A percentile compares a stretch with the other conserved stretches of the same genome.
These are phyloP conservation scores for Daldinia childiae DNA, from an alignment of 495 filamentous ascomycete genomes.

Conservation along the genomic window DNA sequence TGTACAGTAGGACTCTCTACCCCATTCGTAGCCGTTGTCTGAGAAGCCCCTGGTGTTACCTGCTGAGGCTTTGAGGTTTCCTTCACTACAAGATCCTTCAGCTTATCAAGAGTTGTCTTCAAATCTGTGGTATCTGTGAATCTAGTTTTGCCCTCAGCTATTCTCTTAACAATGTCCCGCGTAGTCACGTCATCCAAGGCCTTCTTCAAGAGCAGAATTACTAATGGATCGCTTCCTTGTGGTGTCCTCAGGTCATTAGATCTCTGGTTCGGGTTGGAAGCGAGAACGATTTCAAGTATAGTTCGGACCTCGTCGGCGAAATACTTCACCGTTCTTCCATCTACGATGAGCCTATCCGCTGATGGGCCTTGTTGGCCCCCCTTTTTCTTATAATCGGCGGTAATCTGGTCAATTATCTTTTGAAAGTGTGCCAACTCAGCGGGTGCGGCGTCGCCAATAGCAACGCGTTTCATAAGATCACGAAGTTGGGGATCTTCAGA, in stretches of 20 bases:
- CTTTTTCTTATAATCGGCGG: conserved; percentile 61
- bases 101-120: conserved; percentile 51
- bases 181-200: conserved; percentile 52
- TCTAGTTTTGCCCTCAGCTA: conserved; percentile 52
- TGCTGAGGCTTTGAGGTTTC: conserved; percentile 36
- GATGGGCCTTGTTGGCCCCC: conserved; percentile 53
- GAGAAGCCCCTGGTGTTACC: conserved; percentile 29
- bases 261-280: conserved; percentile 57
- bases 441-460: conserved; percentile 80
- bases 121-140: conserved; percentile 57
- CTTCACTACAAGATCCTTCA: conserved; percentile 46
- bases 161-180: conserved; percentile 52
- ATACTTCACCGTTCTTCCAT: conserved; percentile 56
- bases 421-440: conserved; percentile 90
- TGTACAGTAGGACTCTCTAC: conserved; percentile 19
- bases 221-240: conserved; percentile 52
- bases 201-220: conserved; percentile 55
- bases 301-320: conserved; percentile 60
- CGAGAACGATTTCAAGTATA: conserved; percentile 57
- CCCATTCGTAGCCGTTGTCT: conserved; percentile 42
- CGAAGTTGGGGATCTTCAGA: conserved; percentile 88
- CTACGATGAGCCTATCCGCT: conserved; percentile 55
- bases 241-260: conserved; percentile 53
- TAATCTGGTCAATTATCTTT: conserved; percentile 89
- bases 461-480: conserved; percentile 94